A percentile compares a stretch with the other conserved stretches of the same genome.
These are phyloP conservation scores for Cladophialophora chaetospira DNA, from an alignment of 2,329 filamentous ascomycete species.

Conservation along the genomic window DNA sequence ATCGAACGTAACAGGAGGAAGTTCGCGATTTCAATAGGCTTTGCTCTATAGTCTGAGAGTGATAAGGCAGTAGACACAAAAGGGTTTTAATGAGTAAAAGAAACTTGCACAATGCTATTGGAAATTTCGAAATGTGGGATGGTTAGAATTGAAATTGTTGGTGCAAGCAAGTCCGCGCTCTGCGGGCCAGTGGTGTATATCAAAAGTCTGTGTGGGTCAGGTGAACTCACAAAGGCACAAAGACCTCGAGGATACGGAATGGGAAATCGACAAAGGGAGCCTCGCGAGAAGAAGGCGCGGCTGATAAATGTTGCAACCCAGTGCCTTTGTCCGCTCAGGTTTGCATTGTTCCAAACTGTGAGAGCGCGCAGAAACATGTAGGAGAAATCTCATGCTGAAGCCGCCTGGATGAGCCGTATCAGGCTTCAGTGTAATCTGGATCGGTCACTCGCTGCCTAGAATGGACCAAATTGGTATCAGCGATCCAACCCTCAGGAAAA, in stretches of 20 bases:
- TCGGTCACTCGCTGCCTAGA: slow-evolving; percentile 7
- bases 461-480: no score
- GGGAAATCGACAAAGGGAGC: background rate
- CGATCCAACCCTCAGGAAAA: no score
- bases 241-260: background rate
- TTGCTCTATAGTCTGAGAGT: no score
- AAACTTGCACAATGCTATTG: no score
- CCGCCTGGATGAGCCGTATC: background rate
- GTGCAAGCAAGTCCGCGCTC: background rate
- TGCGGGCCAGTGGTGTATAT: background rate
- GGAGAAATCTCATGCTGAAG: background rate
- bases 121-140: background rate
- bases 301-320: background rate
- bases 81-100: no score
- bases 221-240: background rate
- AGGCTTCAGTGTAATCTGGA: background rate
- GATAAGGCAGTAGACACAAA: no score
- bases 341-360: background rate
- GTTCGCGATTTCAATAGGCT: no score
- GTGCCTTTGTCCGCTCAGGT: background rate
- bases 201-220: background rate
- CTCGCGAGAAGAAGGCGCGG: background rate
- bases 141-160: background rate
- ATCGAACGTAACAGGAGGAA: no score
- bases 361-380: background rate